Base-by-base conservation (phyloP, 2,329 filamentous ascomycete species). In the Fusarium citri region DNA sequence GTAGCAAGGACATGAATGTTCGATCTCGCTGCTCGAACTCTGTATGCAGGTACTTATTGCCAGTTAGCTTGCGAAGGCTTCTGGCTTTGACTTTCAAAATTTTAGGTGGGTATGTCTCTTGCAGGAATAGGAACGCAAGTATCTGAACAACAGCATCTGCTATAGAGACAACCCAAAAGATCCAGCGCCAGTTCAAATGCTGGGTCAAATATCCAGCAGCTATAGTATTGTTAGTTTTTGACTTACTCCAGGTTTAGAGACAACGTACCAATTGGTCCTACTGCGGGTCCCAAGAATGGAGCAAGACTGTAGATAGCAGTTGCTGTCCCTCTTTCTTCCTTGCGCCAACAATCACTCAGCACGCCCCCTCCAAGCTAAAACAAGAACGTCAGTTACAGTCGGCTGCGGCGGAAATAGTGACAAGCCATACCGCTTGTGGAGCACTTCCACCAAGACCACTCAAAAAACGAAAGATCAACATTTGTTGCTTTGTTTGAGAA, bases 391-490 rank as follows among this genome's bases (percentile, higher is more conserved):
- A 68, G 55, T 25, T 7, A 15, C 20, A 12, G 8, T 4, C 4
- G 34, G 5, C 2, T 28, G 1, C 2, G 2, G 1, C 2, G 11
- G 11, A 6, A 15, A 16, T 10, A 5, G 20, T 2, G 5, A 2
- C 26, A n/a, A 23, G 7, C 12, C 77, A 11, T 69, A 78, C 81
- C 45, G 85, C 84, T 70, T 85, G 80, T 9, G 83, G 82, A 3
- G 82, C 81, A 28, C 81, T 82, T 6, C 82, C 83, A 5, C 81
- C 83, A 0, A 85, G 62, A 6, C 85, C 85, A 64, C 81, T 81
- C 9, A 87, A 70, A 51, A 87, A 84, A 2, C 85, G 82, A 68
- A 85, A 87, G 5, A 81, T 78, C 16, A 87, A 76, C 64, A 88
- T 80, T 74, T 85, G 81, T 16, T 75, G 77, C 9, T 80, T 79